Evolutionary conservation across 345 rosid species (phyloP), one percentile per base, ranked within the genome.

Genomic region (Luvunga scandens): DNA sequence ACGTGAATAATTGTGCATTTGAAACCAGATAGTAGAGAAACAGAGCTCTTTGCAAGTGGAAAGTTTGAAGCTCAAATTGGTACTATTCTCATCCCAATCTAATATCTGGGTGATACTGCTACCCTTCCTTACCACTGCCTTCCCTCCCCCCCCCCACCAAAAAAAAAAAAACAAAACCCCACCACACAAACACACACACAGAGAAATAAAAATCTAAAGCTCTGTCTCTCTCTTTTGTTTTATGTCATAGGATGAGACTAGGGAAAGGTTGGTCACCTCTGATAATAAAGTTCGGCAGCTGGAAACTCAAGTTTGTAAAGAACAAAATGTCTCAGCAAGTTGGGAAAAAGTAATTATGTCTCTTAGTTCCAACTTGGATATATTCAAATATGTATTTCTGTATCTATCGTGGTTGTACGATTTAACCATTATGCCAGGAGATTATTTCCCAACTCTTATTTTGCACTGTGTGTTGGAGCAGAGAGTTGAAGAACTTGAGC

Each of bases 231-330:
- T 30, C 55, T 70, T 71, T 67, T 36, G 72, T 76, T 78, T 67
- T 7, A 25, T 82, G 67, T 69, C 73, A 67, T 87, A 92, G 98
- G 99, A 96, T 81, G 97, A 92, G 72, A 87, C 94, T 4, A 89
- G 99, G 85, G 91, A 89, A 77, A 93, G 90, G 86, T 89, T 94
- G 91, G 94, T 94, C 59, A 72, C 45, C 38, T 89, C 99, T 57
- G 98, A 94, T 70, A 94, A 94, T 83, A 96, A 86, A 88, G 85
- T 88, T 82, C 97, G 99, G 65, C 97, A 89, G 86, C 90, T 96
- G 72, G 99, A 96, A 86, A 84, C 91, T 81, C 98, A 91, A 85
- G 80, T 91, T 81, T 84, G 84, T 31, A 91, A 92, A 83, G 93
- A 89, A 87, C 94, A 92, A 84, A 86, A 87, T 71, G 73, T 84